These are phyloP conservation scores for Petunia axillaris DNA, from an alignment of 257 asterid genomes.

Conservation along the genomic window DNA sequence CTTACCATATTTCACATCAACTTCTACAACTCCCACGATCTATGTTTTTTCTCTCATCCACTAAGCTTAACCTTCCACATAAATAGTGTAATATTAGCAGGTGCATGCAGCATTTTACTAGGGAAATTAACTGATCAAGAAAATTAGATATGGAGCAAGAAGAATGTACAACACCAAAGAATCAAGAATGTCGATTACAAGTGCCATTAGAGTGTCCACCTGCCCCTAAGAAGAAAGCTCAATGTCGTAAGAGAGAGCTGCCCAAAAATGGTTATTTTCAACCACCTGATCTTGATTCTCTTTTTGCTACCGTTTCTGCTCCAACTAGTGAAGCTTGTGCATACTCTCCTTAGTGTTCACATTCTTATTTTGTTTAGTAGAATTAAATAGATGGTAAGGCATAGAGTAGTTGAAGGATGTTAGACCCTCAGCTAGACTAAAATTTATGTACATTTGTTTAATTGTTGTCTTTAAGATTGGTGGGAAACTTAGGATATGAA, in stretches of 20 bases:
- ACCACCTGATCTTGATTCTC: slow-evolving; percentile 6
- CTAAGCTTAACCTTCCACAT: not conserved
- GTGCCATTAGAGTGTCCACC: slow-evolving; percentile 11
- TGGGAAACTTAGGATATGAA: no score
- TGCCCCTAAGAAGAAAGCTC: not conserved
- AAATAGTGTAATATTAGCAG: not conserved
- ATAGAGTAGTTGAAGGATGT: no score
- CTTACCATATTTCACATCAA: not conserved
- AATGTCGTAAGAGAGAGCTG: not conserved
- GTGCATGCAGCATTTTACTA: not conserved
- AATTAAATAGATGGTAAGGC: no score
- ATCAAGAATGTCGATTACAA: slow-evolving; percentile 16
- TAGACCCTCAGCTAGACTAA: no score
- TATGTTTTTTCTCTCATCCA: not conserved
- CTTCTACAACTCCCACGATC: not conserved
- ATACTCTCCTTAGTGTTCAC: no score
- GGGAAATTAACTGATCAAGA: not conserved
- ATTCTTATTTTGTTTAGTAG: no score
- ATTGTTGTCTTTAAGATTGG: no score
- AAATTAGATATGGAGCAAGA: not conserved
- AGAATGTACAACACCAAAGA: slow-evolving; percentile 20
- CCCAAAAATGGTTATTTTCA: not conserved
- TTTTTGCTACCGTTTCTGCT: not conserved
- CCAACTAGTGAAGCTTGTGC: not conserved
- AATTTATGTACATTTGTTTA: no score